phyloP scores from a whole-genome alignment of 352 stramenopile genomes.

The Pythium dissotocum region DNA sequence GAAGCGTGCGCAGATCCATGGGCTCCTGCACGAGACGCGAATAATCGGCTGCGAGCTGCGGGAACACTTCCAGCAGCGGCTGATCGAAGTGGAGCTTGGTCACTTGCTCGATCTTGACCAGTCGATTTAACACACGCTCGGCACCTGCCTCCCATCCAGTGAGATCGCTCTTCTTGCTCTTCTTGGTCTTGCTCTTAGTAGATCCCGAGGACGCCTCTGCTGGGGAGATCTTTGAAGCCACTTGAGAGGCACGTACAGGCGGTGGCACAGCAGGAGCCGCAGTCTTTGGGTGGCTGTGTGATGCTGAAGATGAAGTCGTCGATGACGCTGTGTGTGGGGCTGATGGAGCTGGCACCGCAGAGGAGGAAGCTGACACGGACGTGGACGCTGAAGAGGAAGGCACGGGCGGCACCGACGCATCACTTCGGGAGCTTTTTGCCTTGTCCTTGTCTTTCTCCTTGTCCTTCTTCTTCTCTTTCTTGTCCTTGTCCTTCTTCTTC shows the following conservation, averaged over 20 bases:
- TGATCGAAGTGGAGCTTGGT: slow-evolving; percentile 80
- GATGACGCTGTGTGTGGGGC: background rate
- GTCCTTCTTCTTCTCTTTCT: slow-evolving; percentile 47
- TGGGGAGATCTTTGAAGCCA: slow-evolving; percentile 40
- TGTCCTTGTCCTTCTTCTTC: slow-evolving; percentile 60
- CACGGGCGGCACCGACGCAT: background rate
- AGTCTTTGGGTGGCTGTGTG: background rate
- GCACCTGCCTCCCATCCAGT: slow-evolving; percentile 65
- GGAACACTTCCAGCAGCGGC: slow-evolving; percentile 73
- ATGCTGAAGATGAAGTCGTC: background rate
- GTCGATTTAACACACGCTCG: slow-evolving; percentile 68
- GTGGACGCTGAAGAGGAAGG: background rate
- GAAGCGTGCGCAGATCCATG: slow-evolving; percentile 80
- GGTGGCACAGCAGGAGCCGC: background rate
- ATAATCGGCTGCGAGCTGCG: slow-evolving; percentile 70
- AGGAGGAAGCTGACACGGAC: background rate
- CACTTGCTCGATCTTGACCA: slow-evolving; percentile 81
- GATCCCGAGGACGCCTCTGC: slow-evolving; percentile 27
- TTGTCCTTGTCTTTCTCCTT: slow-evolving; percentile 30
- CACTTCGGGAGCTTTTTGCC: background rate
- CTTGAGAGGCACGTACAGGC: background rate
- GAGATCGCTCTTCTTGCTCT: slow-evolving; percentile 80
- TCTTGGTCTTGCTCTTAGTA: slow-evolving; percentile 55
- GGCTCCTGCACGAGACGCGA: slow-evolving; percentile 63
- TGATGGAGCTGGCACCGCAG: background rate